These are phyloP conservation scores for Prunus armeniaca DNA, from an alignment of 306 rosid genomes.

Conservation along the genomic window DNA sequence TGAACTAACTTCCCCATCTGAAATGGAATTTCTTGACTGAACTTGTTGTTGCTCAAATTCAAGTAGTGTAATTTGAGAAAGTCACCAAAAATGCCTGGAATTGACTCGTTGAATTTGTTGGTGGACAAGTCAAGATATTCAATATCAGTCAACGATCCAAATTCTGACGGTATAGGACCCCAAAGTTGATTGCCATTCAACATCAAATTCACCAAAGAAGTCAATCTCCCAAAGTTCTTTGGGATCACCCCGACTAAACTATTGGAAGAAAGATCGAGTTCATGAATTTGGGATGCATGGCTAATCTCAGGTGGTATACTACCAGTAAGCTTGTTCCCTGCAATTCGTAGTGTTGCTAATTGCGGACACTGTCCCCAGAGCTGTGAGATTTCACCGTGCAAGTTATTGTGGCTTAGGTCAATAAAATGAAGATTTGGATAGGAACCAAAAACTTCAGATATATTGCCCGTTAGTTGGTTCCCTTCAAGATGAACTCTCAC, in stretches of 20 bases:
- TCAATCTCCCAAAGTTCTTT: conserved; percentile 9
- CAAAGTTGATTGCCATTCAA: conserved; percentile 5
- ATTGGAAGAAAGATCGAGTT: not conserved
- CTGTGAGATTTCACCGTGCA: conserved; percentile 1
- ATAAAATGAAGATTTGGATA: conserved; percentile 9
- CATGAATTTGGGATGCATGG: not conserved
- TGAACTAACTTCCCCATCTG: conserved; percentile 11
- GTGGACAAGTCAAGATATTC: too few relatives aligned
- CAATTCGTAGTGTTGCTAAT: not conserved
- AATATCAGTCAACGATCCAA: too few relatives aligned
- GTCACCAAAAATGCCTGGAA: not conserved
- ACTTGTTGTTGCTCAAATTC: conserved; percentile 15
- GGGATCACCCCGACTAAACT: not conserved
- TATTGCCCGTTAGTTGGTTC: not conserved
- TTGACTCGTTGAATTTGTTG: too few relatives aligned
- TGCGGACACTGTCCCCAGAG: conserved; percentile 1
- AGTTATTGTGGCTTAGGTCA: not conserved
- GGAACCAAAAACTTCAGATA: conserved; percentile 8
- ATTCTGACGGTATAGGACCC: not conserved
- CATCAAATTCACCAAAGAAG: not conserved
- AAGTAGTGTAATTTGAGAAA: not conserved
- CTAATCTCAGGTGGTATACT: conserved; percentile 1
- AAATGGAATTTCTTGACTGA: conserved; percentile 13
- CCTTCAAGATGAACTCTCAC: not conserved
- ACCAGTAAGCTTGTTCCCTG: not conserved